Conservation (phyloP, 192 early-diverging fungal species). For the Podila verticillata region DNA sequence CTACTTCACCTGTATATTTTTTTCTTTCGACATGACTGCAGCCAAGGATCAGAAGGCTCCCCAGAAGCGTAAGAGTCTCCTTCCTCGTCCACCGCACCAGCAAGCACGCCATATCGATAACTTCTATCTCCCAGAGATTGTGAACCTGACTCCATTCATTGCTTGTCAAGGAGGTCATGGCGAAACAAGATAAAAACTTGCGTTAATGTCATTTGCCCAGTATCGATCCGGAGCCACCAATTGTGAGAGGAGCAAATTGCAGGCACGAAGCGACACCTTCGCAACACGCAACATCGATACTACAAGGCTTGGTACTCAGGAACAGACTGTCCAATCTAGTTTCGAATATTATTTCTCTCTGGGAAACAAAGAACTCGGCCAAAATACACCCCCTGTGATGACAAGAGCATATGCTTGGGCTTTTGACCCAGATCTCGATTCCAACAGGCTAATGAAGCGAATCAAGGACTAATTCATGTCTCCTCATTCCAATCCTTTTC, state of each 20-base stretch:
- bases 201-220: too few relatives aligned
- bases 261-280: too few relatives aligned
- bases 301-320: too few relatives aligned
- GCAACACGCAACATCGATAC: too few relatives aligned
- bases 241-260: too few relatives aligned
- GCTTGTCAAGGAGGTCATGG: too few relatives aligned
- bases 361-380: not conserved
- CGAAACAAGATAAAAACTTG: too few relatives aligned
- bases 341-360: not conserved
- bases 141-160: too few relatives aligned
- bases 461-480: not conserved
- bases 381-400: not conserved
- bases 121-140: not conserved
- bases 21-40: constrained; percentile 17
- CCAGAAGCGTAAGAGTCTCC: constrained; percentile 39
- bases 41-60: constrained; percentile 24
- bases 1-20: not conserved
- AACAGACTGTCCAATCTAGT: too few relatives aligned
- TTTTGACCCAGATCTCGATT: not conserved
- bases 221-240: too few relatives aligned
- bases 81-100: not conserved
- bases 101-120: not conserved
- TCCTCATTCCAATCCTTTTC: not conserved
- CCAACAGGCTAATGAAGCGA: not conserved
- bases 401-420: not conserved